These are phyloP conservation scores for Amauroascus niger DNA, from an alignment of 2,329 filamentous ascomycete species.

Conservation along the genomic window DNA sequence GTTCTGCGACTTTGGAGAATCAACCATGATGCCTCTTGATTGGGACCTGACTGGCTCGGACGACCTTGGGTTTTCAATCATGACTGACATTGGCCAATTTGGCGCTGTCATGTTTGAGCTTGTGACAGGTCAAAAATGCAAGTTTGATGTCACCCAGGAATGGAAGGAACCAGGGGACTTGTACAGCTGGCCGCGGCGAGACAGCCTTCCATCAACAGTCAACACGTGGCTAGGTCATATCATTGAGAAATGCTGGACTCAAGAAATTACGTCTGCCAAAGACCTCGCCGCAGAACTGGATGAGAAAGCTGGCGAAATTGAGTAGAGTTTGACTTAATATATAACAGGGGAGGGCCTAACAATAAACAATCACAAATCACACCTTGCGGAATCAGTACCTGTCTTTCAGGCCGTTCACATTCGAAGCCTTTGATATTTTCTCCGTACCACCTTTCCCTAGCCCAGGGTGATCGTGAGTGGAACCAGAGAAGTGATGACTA, in stretches of 20 bases:
- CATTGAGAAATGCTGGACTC: slow-evolving; percentile 15
- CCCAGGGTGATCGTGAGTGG: neutral
- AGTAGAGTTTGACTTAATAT: slow-evolving; percentile 6
- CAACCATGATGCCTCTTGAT: slow-evolving; percentile 15
- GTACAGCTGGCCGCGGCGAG: slow-evolving; percentile 1
- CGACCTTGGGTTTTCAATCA: slow-evolving; percentile 15
- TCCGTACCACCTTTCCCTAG: neutral
- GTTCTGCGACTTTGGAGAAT: slow-evolving; percentile 21
- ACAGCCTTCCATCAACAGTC: slow-evolving; percentile 4
- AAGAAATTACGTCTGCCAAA: slow-evolving; percentile 14
- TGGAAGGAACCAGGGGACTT: neutral
- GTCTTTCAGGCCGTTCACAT: neutral
- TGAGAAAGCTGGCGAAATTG: slow-evolving; percentile 7
- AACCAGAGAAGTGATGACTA: neutral
- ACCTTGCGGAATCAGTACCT: neutral
- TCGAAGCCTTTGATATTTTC: slow-evolving; percentile 8
- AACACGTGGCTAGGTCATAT: slow-evolving; percentile 12
- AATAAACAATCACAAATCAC: too few species aligned
- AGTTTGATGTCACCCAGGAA: slow-evolving; percentile 10
- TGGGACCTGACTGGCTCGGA: slow-evolving; percentile 13
- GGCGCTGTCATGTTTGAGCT: slow-evolving; percentile 15
- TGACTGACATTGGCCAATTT: slow-evolving; percentile 15
- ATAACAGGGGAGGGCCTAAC: neutral
- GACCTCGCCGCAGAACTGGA: slow-evolving; percentile 18
- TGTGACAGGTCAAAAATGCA: slow-evolving; percentile 11